Percentiles rank a stretch among this genome's conserved stretches.
Evolutionary conservation across 1,139 yeast genomes (phyloP).

Genomic region (Ashbya aceris): DNA sequence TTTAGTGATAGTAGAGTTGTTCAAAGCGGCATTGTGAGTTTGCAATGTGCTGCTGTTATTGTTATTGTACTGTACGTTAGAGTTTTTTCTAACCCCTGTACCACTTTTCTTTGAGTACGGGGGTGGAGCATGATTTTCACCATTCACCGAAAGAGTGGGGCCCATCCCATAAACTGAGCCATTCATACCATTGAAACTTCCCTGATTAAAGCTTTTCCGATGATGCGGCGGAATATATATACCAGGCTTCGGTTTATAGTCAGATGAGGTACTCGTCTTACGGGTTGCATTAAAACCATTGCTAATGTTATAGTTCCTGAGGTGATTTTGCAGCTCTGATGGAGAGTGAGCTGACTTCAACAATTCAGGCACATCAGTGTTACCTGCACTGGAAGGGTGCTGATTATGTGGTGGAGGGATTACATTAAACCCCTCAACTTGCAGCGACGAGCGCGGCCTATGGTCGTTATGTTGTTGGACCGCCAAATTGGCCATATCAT

Average conservation of each 20-base stretch:
- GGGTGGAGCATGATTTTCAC: slow-evolving; percentile 12
- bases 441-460: neutral
- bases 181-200: neutral
- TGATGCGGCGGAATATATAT: slow-evolving; percentile 43
- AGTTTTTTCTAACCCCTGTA: slow-evolving; percentile 3
- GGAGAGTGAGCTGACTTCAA: slow-evolving; percentile 24
- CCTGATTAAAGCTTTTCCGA: slow-evolving; percentile 27
- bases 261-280: slow-evolving; percentile 9
- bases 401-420: slow-evolving; percentile 6
- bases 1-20: neutral
- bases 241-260: slow-evolving; percentile 26
- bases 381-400: slow-evolving; percentile 5
- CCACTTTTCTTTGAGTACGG: slow-evolving; percentile 2
- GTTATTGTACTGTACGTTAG: slow-evolving; percentile 1
- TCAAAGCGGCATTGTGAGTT: neutral
- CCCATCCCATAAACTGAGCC: slow-evolving; percentile 3
- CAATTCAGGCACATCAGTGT: slow-evolving; percentile 23
- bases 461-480: slow-evolving; percentile 8
- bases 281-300: slow-evolving; percentile 6
- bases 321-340: slow-evolving; percentile 19
- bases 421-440: slow-evolving; percentile 15
- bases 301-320: slow-evolving; percentile 14
- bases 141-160: slow-evolving; percentile 9
- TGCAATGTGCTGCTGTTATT: neutral
- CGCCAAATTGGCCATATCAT: slow-evolving; percentile 22